These are phyloP conservation scores for Neurospora cerealis DNA, from an alignment of 495 filamentous ascomycete species.

Conservation along the genomic window DNA sequence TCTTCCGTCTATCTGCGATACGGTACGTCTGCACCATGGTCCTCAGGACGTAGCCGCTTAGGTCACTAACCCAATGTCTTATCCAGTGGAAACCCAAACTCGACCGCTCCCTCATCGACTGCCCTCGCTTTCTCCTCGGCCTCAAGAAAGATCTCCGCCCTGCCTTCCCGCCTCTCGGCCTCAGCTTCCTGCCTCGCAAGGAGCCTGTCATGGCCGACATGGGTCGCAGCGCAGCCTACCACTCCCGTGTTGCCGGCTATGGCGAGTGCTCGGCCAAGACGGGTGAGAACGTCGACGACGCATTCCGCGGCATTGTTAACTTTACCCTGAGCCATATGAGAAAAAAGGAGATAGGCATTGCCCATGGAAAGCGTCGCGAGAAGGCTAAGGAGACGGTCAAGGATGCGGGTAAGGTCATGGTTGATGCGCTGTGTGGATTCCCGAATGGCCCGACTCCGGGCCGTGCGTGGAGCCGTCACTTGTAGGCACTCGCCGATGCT, in stretches of 20 bases:
- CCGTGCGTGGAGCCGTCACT: not conserved
- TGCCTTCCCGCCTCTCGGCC: slow-evolving; percentile 1
- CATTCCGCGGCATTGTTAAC: slow-evolving; percentile 5
- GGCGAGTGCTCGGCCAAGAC: slow-evolving; percentile 16
- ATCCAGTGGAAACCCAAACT: slow-evolving; percentile 21
- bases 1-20: not conserved
- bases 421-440: not conserved
- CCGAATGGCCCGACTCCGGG: not conserved
- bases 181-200: slow-evolving; percentile 8
- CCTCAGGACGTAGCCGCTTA: not conserved
- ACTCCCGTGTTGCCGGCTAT: slow-evolving; percentile 6
- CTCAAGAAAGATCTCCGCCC: slow-evolving; percentile 16
- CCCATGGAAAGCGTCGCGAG: not conserved
- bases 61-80: not conserved
- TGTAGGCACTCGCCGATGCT: not conserved
- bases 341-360: slow-evolving; percentile 1
- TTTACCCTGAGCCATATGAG: not conserved
- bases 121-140: slow-evolving; percentile 16
- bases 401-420: not conserved
- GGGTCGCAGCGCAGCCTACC: not conserved
- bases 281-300: slow-evolving; percentile 9
- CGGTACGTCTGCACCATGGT: slow-evolving; percentile 4
- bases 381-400: not conserved
- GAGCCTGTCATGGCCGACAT: not conserved
- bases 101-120: slow-evolving; percentile 10